A percentile compares a stretch with the other conserved stretches of the same genome.
Evolutionary conservation across 129 eudicot genomes (phyloP).

Genomic region (Calendula officinalis): DNA sequence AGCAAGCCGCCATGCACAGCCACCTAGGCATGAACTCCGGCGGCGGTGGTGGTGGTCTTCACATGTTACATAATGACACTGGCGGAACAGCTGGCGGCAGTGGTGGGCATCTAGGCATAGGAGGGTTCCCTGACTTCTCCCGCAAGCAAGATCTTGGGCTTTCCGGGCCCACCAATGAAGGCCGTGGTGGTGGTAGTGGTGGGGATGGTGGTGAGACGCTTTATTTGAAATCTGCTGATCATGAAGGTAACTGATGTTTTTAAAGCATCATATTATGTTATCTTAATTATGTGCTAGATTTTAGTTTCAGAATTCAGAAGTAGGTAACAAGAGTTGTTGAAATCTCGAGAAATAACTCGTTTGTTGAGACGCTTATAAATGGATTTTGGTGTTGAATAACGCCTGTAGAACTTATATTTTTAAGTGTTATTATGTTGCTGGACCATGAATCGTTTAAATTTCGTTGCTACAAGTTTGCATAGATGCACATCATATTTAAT

Average conservation of each 20-base stretch:
- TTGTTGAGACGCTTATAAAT: conserved; percentile 24
- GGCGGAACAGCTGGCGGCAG: conserved; percentile 29
- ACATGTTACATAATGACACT: conserved; percentile 56
- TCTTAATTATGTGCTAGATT: conserved; percentile 4
- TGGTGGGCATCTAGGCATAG: conserved; percentile 38
- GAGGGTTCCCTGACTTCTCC: conserved; percentile 52
- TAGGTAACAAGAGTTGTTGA: conserved; percentile 20
- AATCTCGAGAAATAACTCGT: conserved; percentile 26
- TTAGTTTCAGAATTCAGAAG: conserved; percentile 25
- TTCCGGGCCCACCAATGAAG: conserved; percentile 34
- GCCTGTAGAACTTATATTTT: conserved; percentile 1
- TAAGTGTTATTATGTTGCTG: conserved; percentile 15
- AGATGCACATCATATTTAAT: no score
- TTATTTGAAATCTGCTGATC: conserved; percentile 58
- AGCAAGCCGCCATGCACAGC: conserved; percentile 54
- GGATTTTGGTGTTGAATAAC: conserved; percentile 29
- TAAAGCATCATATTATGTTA: not conserved
- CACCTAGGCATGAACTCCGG: conserved; percentile 64
- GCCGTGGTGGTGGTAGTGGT: conserved; percentile 34
- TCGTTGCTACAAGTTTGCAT: not conserved
- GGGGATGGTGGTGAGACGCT: conserved; percentile 55
- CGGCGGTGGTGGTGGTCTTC: conserved; percentile 46
- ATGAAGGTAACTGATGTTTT: conserved; percentile 46
- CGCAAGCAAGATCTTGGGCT: conserved; percentile 48
- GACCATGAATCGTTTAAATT: conserved; percentile 6